phyloP scores from a whole-genome alignment of 352 stramenopile genomes.

The Blastocystis sp. region DNA sequence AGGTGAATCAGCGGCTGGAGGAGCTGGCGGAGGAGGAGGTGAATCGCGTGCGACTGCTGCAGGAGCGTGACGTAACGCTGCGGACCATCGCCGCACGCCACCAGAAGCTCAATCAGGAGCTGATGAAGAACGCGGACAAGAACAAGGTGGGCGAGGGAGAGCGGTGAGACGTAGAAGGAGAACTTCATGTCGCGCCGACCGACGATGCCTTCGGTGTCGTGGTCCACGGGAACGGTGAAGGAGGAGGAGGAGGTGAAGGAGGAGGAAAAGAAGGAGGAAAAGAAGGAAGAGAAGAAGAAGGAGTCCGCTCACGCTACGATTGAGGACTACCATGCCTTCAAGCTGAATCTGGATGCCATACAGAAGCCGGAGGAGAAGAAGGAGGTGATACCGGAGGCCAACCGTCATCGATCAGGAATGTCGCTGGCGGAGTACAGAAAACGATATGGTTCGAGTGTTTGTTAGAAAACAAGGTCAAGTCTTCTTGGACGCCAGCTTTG shows the following conservation, averaged over 20 bases:
- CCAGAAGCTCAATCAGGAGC: conserved; percentile 7
- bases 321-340: conserved; percentile 13
- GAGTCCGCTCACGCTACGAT: neutral
- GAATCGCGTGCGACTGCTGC: conserved; percentile 20
- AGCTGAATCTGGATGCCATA: conserved; percentile 15
- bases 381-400: neutral
- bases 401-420: conserved; percentile 39
- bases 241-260: neutral
- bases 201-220: conserved; percentile 28
- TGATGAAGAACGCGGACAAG: conserved; percentile 12
- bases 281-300: neutral
- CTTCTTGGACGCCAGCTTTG: neutral
- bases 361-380: neutral
- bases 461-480: neutral
- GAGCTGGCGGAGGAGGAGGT: conserved; percentile 35
- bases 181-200: conserved; percentile 43
- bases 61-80: neutral
- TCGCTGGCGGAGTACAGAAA: conserved; percentile 13
- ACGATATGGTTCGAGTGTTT: neutral
- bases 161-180: conserved; percentile 21
- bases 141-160: neutral
- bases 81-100: conserved; percentile 14
- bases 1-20: conserved; percentile 17
- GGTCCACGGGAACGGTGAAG: conserved; percentile 16
- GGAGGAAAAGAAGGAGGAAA: neutral